Percentiles rank a stretch among this genome's conserved stretches.
phyloP scores from a whole-genome alignment of 768 basidiomycete genomes.

The Suillus tomentosus region DNA sequence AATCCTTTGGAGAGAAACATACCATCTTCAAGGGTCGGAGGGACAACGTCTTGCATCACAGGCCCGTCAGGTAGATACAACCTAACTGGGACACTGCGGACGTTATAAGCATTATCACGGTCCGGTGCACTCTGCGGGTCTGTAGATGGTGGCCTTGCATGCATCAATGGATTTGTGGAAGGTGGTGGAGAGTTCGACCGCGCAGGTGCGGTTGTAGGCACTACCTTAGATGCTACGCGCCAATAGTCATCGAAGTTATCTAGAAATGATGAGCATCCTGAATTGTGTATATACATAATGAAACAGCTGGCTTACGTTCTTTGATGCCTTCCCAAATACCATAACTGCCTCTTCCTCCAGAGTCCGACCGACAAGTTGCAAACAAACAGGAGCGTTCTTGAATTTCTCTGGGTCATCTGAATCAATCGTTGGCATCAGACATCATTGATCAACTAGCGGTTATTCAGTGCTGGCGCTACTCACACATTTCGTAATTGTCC shows the following conservation, averaged over 20 bases:
- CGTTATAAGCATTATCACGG: slow-evolving; percentile 83
- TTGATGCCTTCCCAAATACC: slow-evolving; percentile 96
- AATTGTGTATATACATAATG: not conserved
- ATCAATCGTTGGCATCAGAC: slow-evolving; percentile 10
- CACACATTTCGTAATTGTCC: slow-evolving; percentile 54
- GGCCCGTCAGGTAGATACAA: slow-evolving; percentile 91
- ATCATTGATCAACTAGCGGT: not conserved
- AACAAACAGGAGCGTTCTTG: slow-evolving; percentile 59
- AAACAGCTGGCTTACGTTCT: slow-evolving; percentile 67
- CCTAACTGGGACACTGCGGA: slow-evolving; percentile 86
- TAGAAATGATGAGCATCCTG: slow-evolving; percentile 32
- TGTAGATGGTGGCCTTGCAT: slow-evolving; percentile 63
- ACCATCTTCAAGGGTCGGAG: slow-evolving; percentile 81
- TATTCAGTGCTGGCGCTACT: slow-evolving; percentile 22
- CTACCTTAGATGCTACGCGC: slow-evolving; percentile 90
- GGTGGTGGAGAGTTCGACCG: slow-evolving; percentile 60
- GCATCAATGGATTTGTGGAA: slow-evolving; percentile 56
- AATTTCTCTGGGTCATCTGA: too few relatives aligned
- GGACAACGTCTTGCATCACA: slow-evolving; percentile 86
- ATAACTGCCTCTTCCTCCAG: slow-evolving; percentile 75
- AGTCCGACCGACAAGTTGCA: slow-evolving; percentile 71
- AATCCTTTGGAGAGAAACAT: slow-evolving; percentile 28
- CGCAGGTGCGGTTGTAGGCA: slow-evolving; percentile 72
- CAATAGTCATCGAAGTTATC: slow-evolving; percentile 97
- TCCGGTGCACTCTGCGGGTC: slow-evolving; percentile 58